Evolutionary conservation across 2,329 filamentous ascomycete species (phyloP), one percentile per base, ranked within the genome.

Genomic region (Trichoderma pleuroti): DNA sequence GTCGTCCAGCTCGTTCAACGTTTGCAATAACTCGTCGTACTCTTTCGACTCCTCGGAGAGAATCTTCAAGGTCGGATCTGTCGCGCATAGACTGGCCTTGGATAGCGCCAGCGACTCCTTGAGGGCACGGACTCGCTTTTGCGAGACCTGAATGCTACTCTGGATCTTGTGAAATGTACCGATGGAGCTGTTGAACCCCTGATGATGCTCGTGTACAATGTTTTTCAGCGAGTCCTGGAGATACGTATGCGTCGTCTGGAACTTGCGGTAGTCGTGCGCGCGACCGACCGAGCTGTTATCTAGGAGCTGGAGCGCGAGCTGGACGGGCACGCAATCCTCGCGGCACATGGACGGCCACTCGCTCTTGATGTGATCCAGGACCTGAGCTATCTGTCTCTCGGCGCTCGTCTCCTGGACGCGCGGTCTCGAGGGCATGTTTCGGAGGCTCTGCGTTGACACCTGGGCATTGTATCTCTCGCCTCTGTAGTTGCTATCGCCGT

Each of bases 91-190:
- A 75, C 92, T 94, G 5, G 87, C 85, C 81, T 97, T 97, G 57
- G 95, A 92, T 68, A 90, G 87, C 16, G 90, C 87, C 70, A 99
- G 84, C n/a, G 93, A 93, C 70, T 94, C 90, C 80, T 95, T 96
- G 73, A 99, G 84, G 14, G 86, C 85, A 71, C 95, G 90, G 68
- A 99, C 93, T 72, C 93, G 90, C 76, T 90, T 90, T 81, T 99
- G 96, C 18, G 94, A 97, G 64, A 89, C 86, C 76, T 95, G 92
- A 74, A 99, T 96, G 81, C 93, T 97, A 66, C 91, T 90, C 80
- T 99, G 96, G 72, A 99, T 99, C 81, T 97, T 98, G 84, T 99
- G 97, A 78, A 98, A 99, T 24, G 95, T 98, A 80, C 95, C 96
- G 73, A 99, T 98, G 64, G 95, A 98, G 81, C 93, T 97, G 82